A percentile compares a stretch with the other conserved stretches of the same genome.
phyloP scores from a whole-genome alignment of 768 basidiomycete genomes.

The Mycena indigotica region DNA sequence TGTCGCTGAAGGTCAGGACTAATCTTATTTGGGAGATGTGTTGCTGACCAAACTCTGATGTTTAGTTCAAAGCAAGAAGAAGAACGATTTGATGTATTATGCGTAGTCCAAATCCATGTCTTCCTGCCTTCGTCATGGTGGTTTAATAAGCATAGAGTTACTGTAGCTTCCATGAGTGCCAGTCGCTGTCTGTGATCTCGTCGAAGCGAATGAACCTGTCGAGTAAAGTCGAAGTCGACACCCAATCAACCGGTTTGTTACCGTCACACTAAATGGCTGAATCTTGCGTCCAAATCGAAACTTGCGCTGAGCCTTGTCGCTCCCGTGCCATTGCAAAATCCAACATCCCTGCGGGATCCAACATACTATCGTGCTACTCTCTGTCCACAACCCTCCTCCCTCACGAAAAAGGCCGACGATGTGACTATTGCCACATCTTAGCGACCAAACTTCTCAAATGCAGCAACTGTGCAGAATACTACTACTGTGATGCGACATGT shows the following conservation, averaged over 20 bases:
- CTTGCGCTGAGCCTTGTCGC: slow-evolving; percentile 52
- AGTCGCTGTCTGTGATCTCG: no score
- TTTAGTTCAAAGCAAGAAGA: slow-evolving; percentile 98
- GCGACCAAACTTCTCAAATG: slow-evolving; percentile 54
- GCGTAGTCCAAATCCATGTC: slow-evolving; percentile 50
- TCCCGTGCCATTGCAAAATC: slow-evolving; percentile 46
- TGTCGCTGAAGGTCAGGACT: slow-evolving; percentile 75
- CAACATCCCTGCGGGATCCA: slow-evolving; percentile 45
- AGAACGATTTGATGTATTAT: slow-evolving; percentile 96
- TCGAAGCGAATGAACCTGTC: no score
- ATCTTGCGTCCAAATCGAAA: slow-evolving; percentile 37
- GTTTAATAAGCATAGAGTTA: no score
- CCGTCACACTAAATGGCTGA: not conserved
- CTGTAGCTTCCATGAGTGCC: no score
- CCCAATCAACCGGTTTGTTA: no score
- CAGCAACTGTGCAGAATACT: slow-evolving; percentile 67
- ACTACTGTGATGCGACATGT: slow-evolving; percentile 71
- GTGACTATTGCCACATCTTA: slow-evolving; percentile 61
- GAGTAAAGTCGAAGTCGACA: no score
- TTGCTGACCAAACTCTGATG: slow-evolving; percentile 26
- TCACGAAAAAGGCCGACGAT: slow-evolving; percentile 62
- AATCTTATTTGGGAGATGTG: slow-evolving; percentile 5
- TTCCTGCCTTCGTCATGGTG: no score
- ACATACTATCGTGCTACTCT: slow-evolving; percentile 47
- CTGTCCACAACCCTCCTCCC: slow-evolving; percentile 54